Percentiles rank a stretch among this genome's conserved stretches.
phyloP scores from a whole-genome alignment of 805 yeast species.

The Metschnikowia kofuensis region DNA sequence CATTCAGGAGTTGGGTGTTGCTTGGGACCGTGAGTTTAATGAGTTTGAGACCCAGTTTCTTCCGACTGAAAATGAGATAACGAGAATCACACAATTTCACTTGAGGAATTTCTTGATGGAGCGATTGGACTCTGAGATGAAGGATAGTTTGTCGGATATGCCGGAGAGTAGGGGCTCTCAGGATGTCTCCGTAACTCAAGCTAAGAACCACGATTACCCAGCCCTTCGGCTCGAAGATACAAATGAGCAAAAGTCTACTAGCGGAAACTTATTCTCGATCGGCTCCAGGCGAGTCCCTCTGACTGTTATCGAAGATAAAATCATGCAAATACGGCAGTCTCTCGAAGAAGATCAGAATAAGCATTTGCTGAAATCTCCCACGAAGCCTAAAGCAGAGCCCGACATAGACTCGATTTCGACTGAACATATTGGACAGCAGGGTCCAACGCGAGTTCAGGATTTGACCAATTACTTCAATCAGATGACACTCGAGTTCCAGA shows the following conservation, averaged over 20 bases:
- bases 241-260: not conserved
- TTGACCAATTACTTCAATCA: conserved; percentile 67
- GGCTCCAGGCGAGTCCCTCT: conserved; percentile 17
- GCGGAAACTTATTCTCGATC: conserved; percentile 2
- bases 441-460: conserved; percentile 49
- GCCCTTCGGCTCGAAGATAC: not conserved
- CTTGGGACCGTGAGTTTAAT: conserved; percentile 82
- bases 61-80: conserved; percentile 91
- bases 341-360: conserved; percentile 17
- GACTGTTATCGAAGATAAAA: conserved; percentile 19
- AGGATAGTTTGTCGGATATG: conserved; percentile 6
- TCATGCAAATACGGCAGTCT: conserved; percentile 18
- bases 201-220: not conserved
- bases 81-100: conserved; percentile 86
- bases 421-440: conserved; percentile 10
- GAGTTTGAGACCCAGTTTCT: conserved; percentile 75
- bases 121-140: conserved; percentile 29
- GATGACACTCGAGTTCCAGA: conserved; percentile 82
- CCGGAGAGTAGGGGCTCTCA: not conserved
- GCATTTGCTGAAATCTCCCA: conserved; percentile 11
- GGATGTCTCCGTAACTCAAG: not conserved
- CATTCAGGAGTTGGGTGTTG: conserved; percentile 77
- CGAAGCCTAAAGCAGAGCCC: conserved; percentile 7
- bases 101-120: conserved; percentile 70
- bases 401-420: conserved; percentile 3